A percentile compares a stretch with the other conserved stretches of the same genome.
Conservation (phyloP, 164 flowering plant species). For the Tinospora cordifolia region DNA sequence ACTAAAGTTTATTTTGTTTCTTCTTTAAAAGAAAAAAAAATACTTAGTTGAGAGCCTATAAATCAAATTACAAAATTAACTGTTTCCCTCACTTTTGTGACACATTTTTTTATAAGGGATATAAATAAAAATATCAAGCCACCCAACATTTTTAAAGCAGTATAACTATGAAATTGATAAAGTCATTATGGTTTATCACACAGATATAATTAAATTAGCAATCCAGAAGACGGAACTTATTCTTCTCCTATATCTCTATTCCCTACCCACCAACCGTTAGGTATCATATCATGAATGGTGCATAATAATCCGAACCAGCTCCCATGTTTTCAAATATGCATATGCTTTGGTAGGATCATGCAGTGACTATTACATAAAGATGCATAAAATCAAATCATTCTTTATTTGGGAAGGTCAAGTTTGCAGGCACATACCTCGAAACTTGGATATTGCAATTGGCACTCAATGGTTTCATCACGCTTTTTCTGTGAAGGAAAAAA, state of each 20-base stretch:
- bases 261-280: not conserved
- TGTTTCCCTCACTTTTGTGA: too few relatives aligned
- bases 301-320: too few relatives aligned
- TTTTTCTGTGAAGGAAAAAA: conserved; percentile 52
- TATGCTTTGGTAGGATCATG: conserved; percentile 3
- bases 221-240: not conserved
- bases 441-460: conserved; percentile 61
- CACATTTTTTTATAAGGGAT: too few relatives aligned
- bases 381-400: not conserved
- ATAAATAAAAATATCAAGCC: too few relatives aligned
- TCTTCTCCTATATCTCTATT: not conserved
- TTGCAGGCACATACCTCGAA: conserved; percentile 56
- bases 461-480: conserved; percentile 47
- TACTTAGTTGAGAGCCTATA: too few relatives aligned
- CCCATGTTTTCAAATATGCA: not conserved
- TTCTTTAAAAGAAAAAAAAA: too few relatives aligned
- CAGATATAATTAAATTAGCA: not conserved
- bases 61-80: too few relatives aligned
- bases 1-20: too few relatives aligned
- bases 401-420: not conserved
- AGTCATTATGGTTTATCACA: not conserved
- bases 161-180: too few relatives aligned
- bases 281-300: not conserved
- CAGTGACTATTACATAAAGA: not conserved
- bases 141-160: too few relatives aligned